Evolutionary conservation across 2,329 filamentous ascomycete genomes (phyloP).

Genomic region (Colletotrichum sp.): DNA sequence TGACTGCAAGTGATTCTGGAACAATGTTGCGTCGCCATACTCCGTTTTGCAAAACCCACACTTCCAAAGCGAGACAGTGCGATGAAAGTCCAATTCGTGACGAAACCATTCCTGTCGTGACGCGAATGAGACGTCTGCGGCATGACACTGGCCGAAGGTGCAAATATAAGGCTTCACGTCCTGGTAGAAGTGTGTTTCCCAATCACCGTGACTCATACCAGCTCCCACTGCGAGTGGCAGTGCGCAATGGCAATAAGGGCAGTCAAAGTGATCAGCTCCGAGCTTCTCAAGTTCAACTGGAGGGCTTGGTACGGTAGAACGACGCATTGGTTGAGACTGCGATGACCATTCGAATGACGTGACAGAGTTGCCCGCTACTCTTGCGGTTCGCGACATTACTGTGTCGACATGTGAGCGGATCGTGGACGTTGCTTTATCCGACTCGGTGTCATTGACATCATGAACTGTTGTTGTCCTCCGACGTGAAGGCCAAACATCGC

Average conservation of each 20-base stretch:
- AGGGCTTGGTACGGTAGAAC: background rate
- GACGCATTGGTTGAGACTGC: background rate
- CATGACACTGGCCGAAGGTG: background rate
- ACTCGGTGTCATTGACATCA: background rate
- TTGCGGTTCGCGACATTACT: background rate
- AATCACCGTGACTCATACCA: background rate
- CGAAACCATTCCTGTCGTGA: background rate
- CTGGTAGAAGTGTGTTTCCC: background rate
- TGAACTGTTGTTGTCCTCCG: background rate
- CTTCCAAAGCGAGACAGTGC: background rate
- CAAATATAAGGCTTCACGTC: background rate
- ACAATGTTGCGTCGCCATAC: too few relatives aligned
- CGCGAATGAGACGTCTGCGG: background rate
- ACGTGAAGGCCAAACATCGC: background rate
- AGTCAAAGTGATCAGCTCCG: background rate
- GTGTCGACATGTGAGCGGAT: background rate
- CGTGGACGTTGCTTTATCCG: background rate
- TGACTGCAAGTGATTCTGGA: too few relatives aligned
- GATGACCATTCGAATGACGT: background rate
- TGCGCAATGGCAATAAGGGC: background rate
- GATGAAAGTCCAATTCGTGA: background rate
- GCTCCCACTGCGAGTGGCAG: background rate
- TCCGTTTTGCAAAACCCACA: too few relatives aligned
- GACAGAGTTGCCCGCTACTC: background rate
- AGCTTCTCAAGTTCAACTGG: background rate